Percentiles rank a stretch among this genome's conserved stretches.
These are phyloP conservation scores for Solanum boliviense DNA, from an alignment of 257 asterid genomes.

Conservation along the genomic window DNA sequence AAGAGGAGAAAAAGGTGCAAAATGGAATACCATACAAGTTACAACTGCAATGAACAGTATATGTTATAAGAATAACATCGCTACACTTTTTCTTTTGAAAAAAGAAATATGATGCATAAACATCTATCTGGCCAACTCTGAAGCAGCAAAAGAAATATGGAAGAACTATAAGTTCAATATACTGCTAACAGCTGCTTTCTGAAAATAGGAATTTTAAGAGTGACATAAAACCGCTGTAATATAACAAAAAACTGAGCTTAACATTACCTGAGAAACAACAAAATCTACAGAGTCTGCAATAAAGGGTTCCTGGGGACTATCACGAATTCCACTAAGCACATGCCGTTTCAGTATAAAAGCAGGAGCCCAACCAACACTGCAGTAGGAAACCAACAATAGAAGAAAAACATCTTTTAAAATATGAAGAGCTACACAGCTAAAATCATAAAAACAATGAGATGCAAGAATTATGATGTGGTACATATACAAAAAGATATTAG, in stretches of 20 bases:
- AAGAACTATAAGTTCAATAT: background rate
- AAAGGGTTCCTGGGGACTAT: slow-evolving; percentile 94
- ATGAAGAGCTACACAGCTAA: background rate
- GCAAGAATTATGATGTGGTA: background rate
- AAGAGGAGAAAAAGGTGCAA: background rate
- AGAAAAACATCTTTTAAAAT: background rate
- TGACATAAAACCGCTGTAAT: background rate
- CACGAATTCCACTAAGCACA: slow-evolving; percentile 82
- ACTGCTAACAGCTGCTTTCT: background rate
- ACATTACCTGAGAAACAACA: slow-evolving; percentile 88
- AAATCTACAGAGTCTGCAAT: slow-evolving; percentile 97
- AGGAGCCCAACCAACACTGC: slow-evolving; percentile 96
- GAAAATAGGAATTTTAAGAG: background rate
- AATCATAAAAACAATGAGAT: background rate
- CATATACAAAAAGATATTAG: background rate
- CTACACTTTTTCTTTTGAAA: background rate
- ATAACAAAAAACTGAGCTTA: background rate
- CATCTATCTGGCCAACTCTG: background rate
- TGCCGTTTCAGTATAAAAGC: slow-evolving; percentile 81
- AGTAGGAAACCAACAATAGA: slow-evolving; percentile 19
- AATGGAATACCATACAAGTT: background rate
- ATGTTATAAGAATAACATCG: background rate
- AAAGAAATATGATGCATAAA: background rate
- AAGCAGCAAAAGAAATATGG: background rate
- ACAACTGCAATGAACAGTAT: background rate